Percentiles rank a stretch among this genome's conserved stretches.
phyloP scores from a whole-genome alignment of 2,329 filamentous ascomycete species.

The Penicillium sp. region DNA sequence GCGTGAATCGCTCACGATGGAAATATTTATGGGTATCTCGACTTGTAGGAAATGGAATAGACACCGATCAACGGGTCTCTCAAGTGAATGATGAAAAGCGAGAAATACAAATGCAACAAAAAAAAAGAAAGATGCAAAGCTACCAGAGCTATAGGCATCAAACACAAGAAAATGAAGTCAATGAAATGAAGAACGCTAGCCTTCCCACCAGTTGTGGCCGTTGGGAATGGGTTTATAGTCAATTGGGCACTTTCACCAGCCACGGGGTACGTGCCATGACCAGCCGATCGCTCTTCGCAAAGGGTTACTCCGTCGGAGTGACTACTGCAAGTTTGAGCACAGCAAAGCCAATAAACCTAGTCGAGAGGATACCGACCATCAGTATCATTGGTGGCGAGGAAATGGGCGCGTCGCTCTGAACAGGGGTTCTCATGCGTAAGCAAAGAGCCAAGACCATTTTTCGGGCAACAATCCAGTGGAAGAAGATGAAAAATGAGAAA shows the following conservation, averaged over 20 bases:
- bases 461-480: slow-evolving; percentile 3
- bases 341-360: slow-evolving; percentile 15
- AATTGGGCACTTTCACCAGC: slow-evolving; percentile 18
- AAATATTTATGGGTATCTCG: slow-evolving; percentile 31
- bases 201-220: slow-evolving; percentile 16
- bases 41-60: slow-evolving; percentile 22
- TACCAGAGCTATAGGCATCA: slow-evolving; percentile 36
- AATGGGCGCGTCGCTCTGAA: slow-evolving; percentile 24
- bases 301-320: slow-evolving; percentile 24
- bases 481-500: slow-evolving; percentile 2
- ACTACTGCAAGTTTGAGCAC: slow-evolving; percentile 38
- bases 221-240: slow-evolving; percentile 34
- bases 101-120: slow-evolving; percentile 27
- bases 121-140: slow-evolving; percentile 24
- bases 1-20: slow-evolving; percentile 8
- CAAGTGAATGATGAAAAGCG: slow-evolving; percentile 3
- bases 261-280: slow-evolving; percentile 16
- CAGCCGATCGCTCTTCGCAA: slow-evolving; percentile 17
- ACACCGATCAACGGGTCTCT: slow-evolving; percentile 36
- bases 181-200: slow-evolving; percentile 31
- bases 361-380: neutral
- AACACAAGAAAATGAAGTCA: slow-evolving; percentile 20
- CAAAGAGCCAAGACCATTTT: slow-evolving; percentile 19
- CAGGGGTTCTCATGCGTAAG: slow-evolving; percentile 3
- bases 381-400: slow-evolving; percentile 17